Evolutionary conservation across 306 rosid species (phyloP), one percentile per base, ranked within the genome.

Genomic region (Lathyrus tuberosus): DNA sequence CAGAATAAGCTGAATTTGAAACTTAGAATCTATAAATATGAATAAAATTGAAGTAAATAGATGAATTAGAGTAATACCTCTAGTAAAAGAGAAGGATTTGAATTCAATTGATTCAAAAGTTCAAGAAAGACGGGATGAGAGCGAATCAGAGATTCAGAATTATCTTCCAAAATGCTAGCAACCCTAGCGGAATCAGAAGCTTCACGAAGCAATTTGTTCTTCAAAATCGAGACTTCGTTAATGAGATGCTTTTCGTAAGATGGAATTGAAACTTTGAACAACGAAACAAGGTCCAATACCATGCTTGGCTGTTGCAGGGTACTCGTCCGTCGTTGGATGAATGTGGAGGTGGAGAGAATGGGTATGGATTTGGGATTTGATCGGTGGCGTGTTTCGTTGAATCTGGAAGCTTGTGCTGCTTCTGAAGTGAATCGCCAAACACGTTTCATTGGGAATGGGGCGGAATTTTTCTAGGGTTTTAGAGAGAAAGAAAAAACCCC

Each of bases 21-120:
- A 53, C 22, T 53, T 1, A 53, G 35, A 53, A 22, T 53, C 9
- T 53, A 53, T 11, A 13, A 54, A 4, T 54, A n/a, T 24, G 33
- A 54, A 24, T 5, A 20, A 52, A 52, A 52, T 11, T 52, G 14
- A 52, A 20, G 56, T 8, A 18, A 51, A 10, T 3, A 49, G 17
- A 3, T 18, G 5, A 49, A 52, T 49, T 52, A 14, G 31, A 48
- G 8, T 18, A 13, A 26, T 56, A 56, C 62, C 62, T 57, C 40
- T 13, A 57, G 65, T 10, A 84, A 86, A 61, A 92, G 76, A 11
- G 49, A 46, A 78, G 92, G 95, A 67, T 48, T 51, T 2, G 85
- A 76, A 73, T 48, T 57, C 82, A 92, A 77, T 80, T 80, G 79
- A 62, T 68, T 65, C 76, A 89, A 73, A 40, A 92, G 84, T 69